Conservation (phyloP, 441 rosid species). For the Populus hybrid region DNA sequence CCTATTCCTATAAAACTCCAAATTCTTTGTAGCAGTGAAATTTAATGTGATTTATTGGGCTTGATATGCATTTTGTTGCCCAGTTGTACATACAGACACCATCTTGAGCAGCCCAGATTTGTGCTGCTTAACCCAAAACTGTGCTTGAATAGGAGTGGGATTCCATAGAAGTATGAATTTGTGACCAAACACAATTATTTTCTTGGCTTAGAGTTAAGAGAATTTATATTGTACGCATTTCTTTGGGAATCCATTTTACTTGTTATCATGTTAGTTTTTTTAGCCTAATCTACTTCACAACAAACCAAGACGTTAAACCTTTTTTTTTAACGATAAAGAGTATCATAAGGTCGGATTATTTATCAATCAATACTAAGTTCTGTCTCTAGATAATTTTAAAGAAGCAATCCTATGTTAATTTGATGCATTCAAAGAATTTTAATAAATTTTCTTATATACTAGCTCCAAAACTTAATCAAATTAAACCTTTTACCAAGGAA, state of each 20-base stretch:
- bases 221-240: too few relatives aligned
- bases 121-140: neutral
- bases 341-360: too few relatives aligned
- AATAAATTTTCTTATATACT: too few relatives aligned
- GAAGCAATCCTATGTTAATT: too few relatives aligned
- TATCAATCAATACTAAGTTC: too few relatives aligned
- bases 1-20: neutral
- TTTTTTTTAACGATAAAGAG: too few relatives aligned
- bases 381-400: too few relatives aligned
- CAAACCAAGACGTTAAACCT: too few relatives aligned
- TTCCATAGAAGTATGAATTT: neutral
- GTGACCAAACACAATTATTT: neutral
- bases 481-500: too few relatives aligned
- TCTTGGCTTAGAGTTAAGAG: neutral
- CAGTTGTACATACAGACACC: neutral
- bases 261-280: neutral
- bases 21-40: neutral
- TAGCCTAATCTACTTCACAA: neutral
- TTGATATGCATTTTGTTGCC: neutral
- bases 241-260: neutral
- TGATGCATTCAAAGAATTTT: too few relatives aligned
- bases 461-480: too few relatives aligned
- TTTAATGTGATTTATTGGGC: neutral
- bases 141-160: neutral
- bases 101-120: neutral